Conservation (phyloP, 1,284 basidiomycete species). For the Lignosus rhinocerotis region DNA sequence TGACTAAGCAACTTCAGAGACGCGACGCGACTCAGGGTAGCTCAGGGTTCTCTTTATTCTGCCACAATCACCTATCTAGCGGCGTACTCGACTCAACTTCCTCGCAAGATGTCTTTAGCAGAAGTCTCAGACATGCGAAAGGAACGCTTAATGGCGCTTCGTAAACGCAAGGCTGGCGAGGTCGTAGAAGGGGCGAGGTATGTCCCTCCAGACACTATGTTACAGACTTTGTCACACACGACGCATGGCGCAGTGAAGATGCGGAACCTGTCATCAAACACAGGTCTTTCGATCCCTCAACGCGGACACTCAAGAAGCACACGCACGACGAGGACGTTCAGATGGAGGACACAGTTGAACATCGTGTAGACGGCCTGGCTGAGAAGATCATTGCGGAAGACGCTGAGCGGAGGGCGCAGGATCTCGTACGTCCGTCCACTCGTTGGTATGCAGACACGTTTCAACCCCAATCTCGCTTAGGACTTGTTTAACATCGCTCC, state of each 20-base stretch:
- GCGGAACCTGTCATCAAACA: conserved; percentile 65
- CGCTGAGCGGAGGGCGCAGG: conserved; percentile 80
- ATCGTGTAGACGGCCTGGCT: conserved; percentile 80
- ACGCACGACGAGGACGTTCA: conserved; percentile 50
- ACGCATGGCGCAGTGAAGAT: conserved; percentile 15
- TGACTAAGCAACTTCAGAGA: conserved; percentile 21
- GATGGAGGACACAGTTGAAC: conserved; percentile 86
- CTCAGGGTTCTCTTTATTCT: conserved; percentile 1
- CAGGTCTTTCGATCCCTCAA: conserved; percentile 86
- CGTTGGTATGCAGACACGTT: not conserved
- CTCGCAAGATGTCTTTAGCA: conserved; percentile 77
- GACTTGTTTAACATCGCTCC: conserved; percentile 97
- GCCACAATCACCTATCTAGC: not conserved
- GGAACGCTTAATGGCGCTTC: conserved; percentile 79
- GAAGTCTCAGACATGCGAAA: conserved; percentile 86
- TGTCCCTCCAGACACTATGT: conserved; percentile 16
- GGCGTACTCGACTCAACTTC: not conserved
- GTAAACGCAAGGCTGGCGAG: conserved; percentile 74
- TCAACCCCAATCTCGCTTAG: conserved; percentile 40
- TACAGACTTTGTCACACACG: not conserved
- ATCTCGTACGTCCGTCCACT: conserved; percentile 63
- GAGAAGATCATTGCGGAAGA: conserved; percentile 86
- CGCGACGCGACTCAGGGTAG: too few relatives aligned
- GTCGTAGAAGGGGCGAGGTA: conserved; percentile 41
- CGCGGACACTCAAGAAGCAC: conserved; percentile 73